Base-by-base conservation (phyloP, 257 asterid genomes). In the Solanum tacnaense region DNA sequence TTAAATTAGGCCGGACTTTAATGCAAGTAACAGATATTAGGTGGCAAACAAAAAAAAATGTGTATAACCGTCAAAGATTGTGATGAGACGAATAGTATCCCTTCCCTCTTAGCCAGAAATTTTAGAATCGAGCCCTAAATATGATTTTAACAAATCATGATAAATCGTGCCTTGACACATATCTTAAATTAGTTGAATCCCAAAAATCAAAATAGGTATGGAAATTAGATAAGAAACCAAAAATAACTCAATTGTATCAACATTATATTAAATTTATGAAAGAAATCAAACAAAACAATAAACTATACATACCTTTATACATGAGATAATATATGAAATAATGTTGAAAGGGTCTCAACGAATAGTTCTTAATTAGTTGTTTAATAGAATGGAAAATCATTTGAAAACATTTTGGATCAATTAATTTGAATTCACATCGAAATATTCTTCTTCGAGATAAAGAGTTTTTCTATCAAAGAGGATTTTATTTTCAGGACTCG, bases 1-100 rank as follows among this genome's bases (percentile, higher is more conserved):
- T 0, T 65, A 1, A 5, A 67, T 9, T 67, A 67, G 8, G 2
- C 8, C 1, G 31, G 3, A 1, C 0, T 5, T 12, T 25, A 12
- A 25, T 2, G 2, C 1, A 5, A 67, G 20, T 67, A 67, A 10
- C 2, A 0, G 0, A 25, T 25, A 25, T 0, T n/a, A 11, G 18
- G 9, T 67, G 73, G 2, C 4, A 68, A 68, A 29, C 21, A 68
- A 68, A 27, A 68, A 2, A 6, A 25, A 13, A 27, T 4, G 2
- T 27, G 0, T 27, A 65, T 67, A 2, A 5, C 35, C 8, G 2
- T 11, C 10, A 67, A 67, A 5, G 21, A 6, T 68, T 27, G 20
- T 68, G 35, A 5, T 29, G 5, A 6, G 8, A 67, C 25, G 18
- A 1, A 67, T 67, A 25, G 11, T 70, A 29, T 70, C 5, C 1